phyloP scores from a whole-genome alignment of 2,329 filamentous ascomycete species.

The Colletotrichum brevisporum region DNA sequence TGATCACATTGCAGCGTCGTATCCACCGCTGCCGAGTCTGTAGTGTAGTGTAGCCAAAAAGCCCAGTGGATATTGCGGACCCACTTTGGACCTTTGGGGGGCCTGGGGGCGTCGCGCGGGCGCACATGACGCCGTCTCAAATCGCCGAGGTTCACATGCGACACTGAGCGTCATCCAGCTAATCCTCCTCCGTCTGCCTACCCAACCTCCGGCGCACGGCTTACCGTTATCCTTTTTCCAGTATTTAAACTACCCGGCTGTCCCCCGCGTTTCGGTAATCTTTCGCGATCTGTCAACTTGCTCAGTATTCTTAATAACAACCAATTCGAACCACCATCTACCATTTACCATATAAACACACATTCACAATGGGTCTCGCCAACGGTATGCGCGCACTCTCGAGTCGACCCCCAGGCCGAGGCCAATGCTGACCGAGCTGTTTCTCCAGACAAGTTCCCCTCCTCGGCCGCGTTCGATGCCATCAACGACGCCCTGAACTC shows the following conservation, averaged over 20 bases:
- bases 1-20: not conserved
- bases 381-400: conserved; percentile 67
- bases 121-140: conserved; percentile 38
- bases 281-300: conserved; percentile 17
- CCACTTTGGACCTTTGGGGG: not conserved
- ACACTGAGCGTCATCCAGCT: conserved; percentile 39
- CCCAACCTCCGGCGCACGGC: conserved; percentile 34
- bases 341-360: not conserved
- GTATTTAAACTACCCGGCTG: conserved; percentile 37
- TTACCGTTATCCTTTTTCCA: conserved; percentile 29
- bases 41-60: too few species aligned
- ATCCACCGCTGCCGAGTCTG: conserved; percentile 9
- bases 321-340: not conserved
- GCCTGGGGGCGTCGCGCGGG: conserved; percentile 17
- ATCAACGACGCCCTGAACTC: conserved; percentile 81
- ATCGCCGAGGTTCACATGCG: conserved; percentile 43
- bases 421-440: conserved; percentile 4
- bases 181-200: conserved; percentile 30
- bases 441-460: conserved; percentile 82
- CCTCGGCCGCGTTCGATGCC: conserved; percentile 90
- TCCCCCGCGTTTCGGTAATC: conserved; percentile 25
- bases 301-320: not conserved
- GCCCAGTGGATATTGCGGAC: too few species aligned
- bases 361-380: conserved; percentile 78
- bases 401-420: not conserved